Evolutionary conservation across 495 filamentous ascomycete genomes (phyloP).

Genomic region (Rusavskia elegans): DNA sequence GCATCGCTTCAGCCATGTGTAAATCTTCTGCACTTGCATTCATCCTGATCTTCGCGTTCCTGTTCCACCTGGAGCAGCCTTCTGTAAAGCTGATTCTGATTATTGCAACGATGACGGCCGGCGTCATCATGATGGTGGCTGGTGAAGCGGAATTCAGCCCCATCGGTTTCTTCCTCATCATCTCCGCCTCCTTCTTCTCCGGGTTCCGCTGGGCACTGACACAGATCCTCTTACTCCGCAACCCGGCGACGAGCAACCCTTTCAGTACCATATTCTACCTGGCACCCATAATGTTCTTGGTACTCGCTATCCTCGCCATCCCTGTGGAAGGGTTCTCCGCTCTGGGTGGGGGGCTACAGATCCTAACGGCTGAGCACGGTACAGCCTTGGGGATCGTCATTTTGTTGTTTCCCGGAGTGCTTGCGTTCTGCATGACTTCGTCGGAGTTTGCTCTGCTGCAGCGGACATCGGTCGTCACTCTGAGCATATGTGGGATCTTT

Average conservation of each 20-base stretch:
- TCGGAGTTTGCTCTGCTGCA: slow-evolving; percentile 92
- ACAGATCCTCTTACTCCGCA: slow-evolving; percentile 85
- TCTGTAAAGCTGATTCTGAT: slow-evolving; percentile 74
- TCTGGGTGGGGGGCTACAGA: slow-evolving; percentile 44
- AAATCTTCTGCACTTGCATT: slow-evolving; percentile 95
- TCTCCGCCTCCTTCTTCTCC: slow-evolving; percentile 82
- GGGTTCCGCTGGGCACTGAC: slow-evolving; percentile 96
- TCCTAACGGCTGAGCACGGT: slow-evolving; percentile 54
- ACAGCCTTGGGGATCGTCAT: slow-evolving; percentile 36
- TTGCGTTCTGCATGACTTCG: slow-evolving; percentile 93
- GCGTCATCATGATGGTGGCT: slow-evolving; percentile 98
- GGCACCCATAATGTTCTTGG: slow-evolving; percentile 87
- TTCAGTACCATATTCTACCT: slow-evolving; percentile 96
- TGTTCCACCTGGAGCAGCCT: slow-evolving; percentile 80
- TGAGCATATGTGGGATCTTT: slow-evolving; percentile 95
- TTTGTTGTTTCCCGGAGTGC: slow-evolving; percentile 73
- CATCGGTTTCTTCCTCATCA: slow-evolving; percentile 81
- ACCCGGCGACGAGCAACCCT: slow-evolving; percentile 91
- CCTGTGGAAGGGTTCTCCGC: slow-evolving; percentile 66
- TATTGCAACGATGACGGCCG: slow-evolving; percentile 83
- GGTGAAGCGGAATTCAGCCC: slow-evolving; percentile 85
- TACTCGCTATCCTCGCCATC: slow-evolving; percentile 63
- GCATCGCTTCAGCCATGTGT: slow-evolving; percentile 55
- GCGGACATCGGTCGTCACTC: slow-evolving; percentile 88
- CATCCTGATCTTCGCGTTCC: slow-evolving; percentile 87